Conservation (phyloP, 768 basidiomycete species). For the Suillus hirtellus region DNA sequence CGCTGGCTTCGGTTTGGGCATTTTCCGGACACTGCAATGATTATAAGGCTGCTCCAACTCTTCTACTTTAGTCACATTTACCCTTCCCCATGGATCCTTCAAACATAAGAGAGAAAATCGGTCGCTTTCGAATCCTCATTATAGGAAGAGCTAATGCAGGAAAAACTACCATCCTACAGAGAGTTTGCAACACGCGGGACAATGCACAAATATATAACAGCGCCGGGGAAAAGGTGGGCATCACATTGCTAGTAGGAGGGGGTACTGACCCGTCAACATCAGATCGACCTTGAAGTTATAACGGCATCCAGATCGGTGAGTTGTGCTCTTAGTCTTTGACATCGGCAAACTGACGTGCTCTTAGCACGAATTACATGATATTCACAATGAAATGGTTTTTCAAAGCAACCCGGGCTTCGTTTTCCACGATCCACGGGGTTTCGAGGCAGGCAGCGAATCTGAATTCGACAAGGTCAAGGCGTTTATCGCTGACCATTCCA, state of each 20-base stretch:
- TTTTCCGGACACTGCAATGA: background rate
- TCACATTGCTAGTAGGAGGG: background rate
- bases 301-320: conserved; percentile 4
- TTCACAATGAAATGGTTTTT: background rate
- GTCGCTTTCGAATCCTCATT: conserved; percentile 39
- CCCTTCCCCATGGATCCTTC: conserved; percentile 4
- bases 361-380: conserved; percentile 19
- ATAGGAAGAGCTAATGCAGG: conserved; percentile 44
- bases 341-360: background rate
- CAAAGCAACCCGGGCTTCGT: background rate
- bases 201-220: conserved; percentile 30
- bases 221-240: conserved; percentile 20
- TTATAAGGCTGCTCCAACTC: background rate
- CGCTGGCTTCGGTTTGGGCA: background rate
- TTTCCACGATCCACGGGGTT: background rate
- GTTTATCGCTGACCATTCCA: background rate
- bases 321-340: too few species aligned
- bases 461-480: background rate
- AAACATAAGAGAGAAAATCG: background rate
- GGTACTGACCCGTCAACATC: background rate
- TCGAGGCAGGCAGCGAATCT: background rate
- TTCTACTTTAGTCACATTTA: background rate
- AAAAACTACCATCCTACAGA: conserved; percentile 42
- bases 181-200: conserved; percentile 37
- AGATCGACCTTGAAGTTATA: conserved; percentile 8